Percentiles rank a stretch among this genome's conserved stretches.
phyloP scores from a whole-genome alignment of 768 basidiomycete genomes.

The Suillus clintonianus region DNA sequence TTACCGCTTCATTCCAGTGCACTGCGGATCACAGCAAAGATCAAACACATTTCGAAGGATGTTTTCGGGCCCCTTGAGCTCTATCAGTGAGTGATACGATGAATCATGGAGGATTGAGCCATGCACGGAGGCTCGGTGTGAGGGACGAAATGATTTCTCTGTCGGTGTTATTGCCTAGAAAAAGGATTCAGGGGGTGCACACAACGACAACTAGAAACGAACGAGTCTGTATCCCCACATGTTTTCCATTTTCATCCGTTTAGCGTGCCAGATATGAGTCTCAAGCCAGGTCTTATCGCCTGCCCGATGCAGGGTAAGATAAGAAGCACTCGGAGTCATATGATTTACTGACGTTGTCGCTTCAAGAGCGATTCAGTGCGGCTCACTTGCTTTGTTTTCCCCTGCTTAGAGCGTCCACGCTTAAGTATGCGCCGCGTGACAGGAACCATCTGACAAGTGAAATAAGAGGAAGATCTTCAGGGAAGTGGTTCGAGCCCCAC shows the following conservation, averaged over 20 bases:
- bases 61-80: conserved; percentile 65
- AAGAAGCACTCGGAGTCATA: neutral
- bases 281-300: conserved; percentile 92
- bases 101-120: conserved; percentile 89
- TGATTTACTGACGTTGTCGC: conserved; percentile 64
- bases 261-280: conserved; percentile 97
- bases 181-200: neutral
- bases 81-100: conserved; percentile 78
- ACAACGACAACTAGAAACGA: conserved; percentile 16
- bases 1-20: conserved; percentile 64
- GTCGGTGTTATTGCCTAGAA: conserved; percentile 80
- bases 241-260: conserved; percentile 92
- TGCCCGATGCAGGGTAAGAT: conserved; percentile 28
- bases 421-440: conserved; percentile 40
- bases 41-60: conserved; percentile 55
- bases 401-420: conserved; percentile 60
- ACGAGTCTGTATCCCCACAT: conserved; percentile 93
- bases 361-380: conserved; percentile 63
- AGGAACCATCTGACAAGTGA: conserved; percentile 50
- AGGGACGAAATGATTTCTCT: conserved; percentile 89
- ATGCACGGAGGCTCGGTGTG: conserved; percentile 84
- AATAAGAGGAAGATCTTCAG: conserved; percentile 28
- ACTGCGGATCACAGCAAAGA: conserved; percentile 65
- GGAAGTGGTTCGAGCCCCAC: conserved; percentile 40
- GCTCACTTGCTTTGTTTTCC: conserved; percentile 57